Evolutionary conservation across 164 flowering plant species (phyloP), one percentile per base, ranked within the genome.

Genomic region (Protea cynaroides): DNA sequence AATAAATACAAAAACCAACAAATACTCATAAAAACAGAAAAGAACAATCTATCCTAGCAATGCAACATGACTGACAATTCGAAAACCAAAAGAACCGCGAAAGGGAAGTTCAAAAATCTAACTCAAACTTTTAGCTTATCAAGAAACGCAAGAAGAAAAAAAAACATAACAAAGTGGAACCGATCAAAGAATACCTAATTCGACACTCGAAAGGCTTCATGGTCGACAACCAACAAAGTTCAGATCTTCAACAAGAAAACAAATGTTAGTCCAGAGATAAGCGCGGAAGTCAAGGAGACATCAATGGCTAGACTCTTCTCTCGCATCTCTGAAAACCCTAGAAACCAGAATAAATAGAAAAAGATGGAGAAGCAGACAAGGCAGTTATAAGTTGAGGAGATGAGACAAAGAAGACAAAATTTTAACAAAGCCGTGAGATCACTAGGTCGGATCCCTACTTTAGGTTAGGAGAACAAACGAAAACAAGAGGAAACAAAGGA

Each of bases 341-440:
- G 62, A 64, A 68, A 58, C 34, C 34, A 23, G 40, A 55, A 37
- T 46, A 53, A 43, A 5, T 18, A 47, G 43, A 23, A 11, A 43
- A 25, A 40, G 46, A 10, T 8, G 60, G 19, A 36, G 60, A 49
- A 11, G 58, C 38, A 15, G 25, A 25, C 18, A 46, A 51, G n/a
- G 58, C 17, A 4, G 37, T 56, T 50, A 57, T 46, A 65, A 22
- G 15, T 12, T 17, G 37, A 49, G 66, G 38, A 57, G 49, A 18
- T 18, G 37, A 52, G 46, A 62, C 15, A 73, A 71, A 66, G 81
- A 72, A 50, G 76, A 64, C 34, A n/a, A n/a, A n/a, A n/a, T n/a
- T n/a, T n/a, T n/a, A n/a, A n/a, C n/a, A n/a, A n/a, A n/a, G n/a
- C n/a, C n/a, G n/a, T n/a, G n/a, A n/a, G n/a, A n/a, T n/a, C n/a